Evolutionary conservation across 139 green algal species (phyloP).

Genomic region (Chlorella sorokiniana): DNA sequence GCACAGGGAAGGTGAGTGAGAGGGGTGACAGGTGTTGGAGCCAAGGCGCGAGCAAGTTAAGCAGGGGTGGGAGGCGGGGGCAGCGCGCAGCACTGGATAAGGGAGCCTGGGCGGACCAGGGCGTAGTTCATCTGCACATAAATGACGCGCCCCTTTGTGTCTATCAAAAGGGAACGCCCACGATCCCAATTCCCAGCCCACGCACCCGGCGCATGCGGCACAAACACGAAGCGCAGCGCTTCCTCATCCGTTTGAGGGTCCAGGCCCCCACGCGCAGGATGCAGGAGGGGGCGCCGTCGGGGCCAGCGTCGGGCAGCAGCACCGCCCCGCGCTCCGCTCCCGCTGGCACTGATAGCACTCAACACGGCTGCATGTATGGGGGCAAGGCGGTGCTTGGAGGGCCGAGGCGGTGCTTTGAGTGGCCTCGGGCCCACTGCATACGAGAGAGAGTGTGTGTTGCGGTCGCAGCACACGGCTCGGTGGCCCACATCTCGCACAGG

Average conservation of each 20-base stretch:
- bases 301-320: slow-evolving; percentile 36
- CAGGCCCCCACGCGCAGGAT: slow-evolving; percentile 68
- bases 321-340: slow-evolving; percentile 43
- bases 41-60: neutral
- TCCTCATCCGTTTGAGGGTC: slow-evolving; percentile 58
- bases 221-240: slow-evolving; percentile 56
- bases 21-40: no score
- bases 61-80: no score
- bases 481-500: no score
- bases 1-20: neutral
- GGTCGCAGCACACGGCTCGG: no score
- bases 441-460: no score
- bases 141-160: neutral
- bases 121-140: no score
- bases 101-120: no score
- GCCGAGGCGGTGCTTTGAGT: no score
- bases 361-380: slow-evolving; percentile 53
- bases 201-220: slow-evolving; percentile 37
- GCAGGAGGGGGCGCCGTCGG: slow-evolving; percentile 46
- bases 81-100: no score
- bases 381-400: neutral
- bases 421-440: no score
- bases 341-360: slow-evolving; percentile 80
- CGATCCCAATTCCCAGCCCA: no score
- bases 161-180: neutral